Percentiles rank a stretch among this genome's conserved stretches.
These are phyloP conservation scores for Sarocladium strictum DNA, from an alignment of 2,329 filamentous ascomycete species.

Conservation along the genomic window DNA sequence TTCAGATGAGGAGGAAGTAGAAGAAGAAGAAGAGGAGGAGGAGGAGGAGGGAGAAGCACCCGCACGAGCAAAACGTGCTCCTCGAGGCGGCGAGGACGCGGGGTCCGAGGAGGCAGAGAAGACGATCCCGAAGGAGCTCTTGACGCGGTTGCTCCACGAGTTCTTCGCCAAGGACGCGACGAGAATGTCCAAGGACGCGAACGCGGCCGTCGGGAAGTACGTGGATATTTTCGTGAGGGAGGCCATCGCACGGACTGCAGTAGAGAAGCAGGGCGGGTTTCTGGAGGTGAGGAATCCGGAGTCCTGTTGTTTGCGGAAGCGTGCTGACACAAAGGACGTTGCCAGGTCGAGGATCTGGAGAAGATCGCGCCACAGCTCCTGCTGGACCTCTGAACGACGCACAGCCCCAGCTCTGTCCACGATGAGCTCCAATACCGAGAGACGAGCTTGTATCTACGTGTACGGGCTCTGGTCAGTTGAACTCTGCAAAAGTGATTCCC, in stretches of 20 bases:
- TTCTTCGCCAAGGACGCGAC: conserved; percentile 69
- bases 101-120: conserved; percentile 32
- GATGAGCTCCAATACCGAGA: no score
- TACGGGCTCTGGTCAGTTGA: no score
- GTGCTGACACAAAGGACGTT: conserved; percentile 14
- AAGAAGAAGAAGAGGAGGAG: conserved; percentile 20
- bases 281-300: conserved; percentile 56
- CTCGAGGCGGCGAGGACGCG: conserved; percentile 10
- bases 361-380: conserved; percentile 79
- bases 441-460: no score
- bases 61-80: not conserved
- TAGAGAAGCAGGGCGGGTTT: conserved; percentile 64
- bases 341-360: conserved; percentile 79
- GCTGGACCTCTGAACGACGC: conserved; percentile 66
- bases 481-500: no score
- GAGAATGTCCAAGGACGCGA: conserved; percentile 70
- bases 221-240: conserved; percentile 88
- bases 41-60: conserved; percentile 18
- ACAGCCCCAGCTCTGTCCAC: no score
- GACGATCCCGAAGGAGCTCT: conserved; percentile 64
- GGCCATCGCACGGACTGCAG: conserved; percentile 72
- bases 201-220: conserved; percentile 73
- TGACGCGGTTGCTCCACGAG: conserved; percentile 72
- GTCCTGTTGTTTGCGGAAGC: no score
- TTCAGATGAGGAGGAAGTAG: conserved; percentile 20